Conservation (phyloP, 2,329 filamentous ascomycete species). For the Ophiostoma ulmi region DNA sequence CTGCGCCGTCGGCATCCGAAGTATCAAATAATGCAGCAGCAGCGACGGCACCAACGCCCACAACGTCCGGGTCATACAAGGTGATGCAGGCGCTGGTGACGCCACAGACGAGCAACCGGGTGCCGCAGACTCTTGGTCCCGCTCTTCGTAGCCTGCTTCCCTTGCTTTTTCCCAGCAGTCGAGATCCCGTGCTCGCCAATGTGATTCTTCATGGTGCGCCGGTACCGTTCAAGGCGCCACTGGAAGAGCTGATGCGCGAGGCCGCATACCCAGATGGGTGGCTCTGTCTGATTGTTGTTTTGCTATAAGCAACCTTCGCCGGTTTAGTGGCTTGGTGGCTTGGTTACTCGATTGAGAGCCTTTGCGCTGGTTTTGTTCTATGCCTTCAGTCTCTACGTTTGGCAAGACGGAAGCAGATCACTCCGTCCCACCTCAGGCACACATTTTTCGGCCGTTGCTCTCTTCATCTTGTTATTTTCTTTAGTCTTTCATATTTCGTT, state of each 20-base stretch:
- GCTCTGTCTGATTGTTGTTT: slow-evolving; percentile 73
- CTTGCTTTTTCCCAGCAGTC: slow-evolving; percentile 76
- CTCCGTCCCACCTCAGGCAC: not conserved
- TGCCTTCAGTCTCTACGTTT: not conserved
- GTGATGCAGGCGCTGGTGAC: slow-evolving; percentile 72
- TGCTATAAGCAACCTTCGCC: slow-evolving; percentile 37
- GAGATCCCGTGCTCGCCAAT: slow-evolving; percentile 77
- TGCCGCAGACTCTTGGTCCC: slow-evolving; percentile 60
- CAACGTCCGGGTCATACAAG: slow-evolving; percentile 50
- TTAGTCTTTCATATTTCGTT: not conserved
- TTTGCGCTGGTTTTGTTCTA: not conserved
- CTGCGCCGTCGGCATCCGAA: slow-evolving; percentile 43
- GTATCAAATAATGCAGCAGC: slow-evolving; percentile 25
- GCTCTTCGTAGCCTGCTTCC: slow-evolving; percentile 73
- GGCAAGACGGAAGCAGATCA: not conserved
- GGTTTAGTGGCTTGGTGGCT: no score
- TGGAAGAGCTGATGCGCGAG: slow-evolving; percentile 78
- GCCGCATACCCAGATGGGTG: slow-evolving; percentile 90
- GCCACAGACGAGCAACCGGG: slow-evolving; percentile 39
- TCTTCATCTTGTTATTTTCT: not conserved
- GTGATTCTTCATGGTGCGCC: slow-evolving; percentile 80
- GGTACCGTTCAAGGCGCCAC: slow-evolving; percentile 70
- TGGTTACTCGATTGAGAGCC: not conserved
- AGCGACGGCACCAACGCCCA: slow-evolving; percentile 21
- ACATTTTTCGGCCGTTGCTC: not conserved